Evolutionary conservation across 345 rosid species (phyloP), one percentile per base, ranked within the genome.

Genomic region (Anastatica hierochuntica): DNA sequence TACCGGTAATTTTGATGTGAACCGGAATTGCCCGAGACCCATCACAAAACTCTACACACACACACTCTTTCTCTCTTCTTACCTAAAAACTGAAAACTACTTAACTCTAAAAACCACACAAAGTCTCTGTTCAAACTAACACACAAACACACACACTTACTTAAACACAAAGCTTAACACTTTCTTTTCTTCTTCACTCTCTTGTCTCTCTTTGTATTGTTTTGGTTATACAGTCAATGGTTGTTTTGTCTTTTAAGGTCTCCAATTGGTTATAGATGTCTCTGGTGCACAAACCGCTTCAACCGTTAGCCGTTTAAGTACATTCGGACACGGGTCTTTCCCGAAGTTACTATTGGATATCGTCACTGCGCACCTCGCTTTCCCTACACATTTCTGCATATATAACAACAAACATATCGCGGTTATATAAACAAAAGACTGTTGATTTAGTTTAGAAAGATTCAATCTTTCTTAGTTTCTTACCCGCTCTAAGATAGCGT

Each of bases 301-400:
- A 10, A 83, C 90, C 0, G 95, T 70, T 62, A 89, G 67, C 53
- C 80, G 70, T 76, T 89, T 89, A 75, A 83, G 39, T 45, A 79
- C 80, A 43, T 78, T 81, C 8, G 97, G 97, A 72, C 95, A 89
- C 10, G 97, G 97, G 31, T 89, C 97, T 43, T 53, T 64, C 12
- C 97, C 95, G 0, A 89, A 89, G 72, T 85, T 89, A 29, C 72
- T 67, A 77, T 85, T 81, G 8, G 97, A 66, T 70, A 89, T 79
- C 42, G 89, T 68, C 44, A 85, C 94, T 0, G 79, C 71, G 30
- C 97, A 89, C 62, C 82, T 83, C 62, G 81, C 72, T 75, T 79
- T 66, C 55, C 97, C 97, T 27, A 83, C 53, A 63, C 99, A 94
- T 52, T 76, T 79, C 99, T 94, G 89, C 46, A 36, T 17, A 52